Conservation (phyloP, 257 asterid species). For the Nicotiana benthamiana region DNA sequence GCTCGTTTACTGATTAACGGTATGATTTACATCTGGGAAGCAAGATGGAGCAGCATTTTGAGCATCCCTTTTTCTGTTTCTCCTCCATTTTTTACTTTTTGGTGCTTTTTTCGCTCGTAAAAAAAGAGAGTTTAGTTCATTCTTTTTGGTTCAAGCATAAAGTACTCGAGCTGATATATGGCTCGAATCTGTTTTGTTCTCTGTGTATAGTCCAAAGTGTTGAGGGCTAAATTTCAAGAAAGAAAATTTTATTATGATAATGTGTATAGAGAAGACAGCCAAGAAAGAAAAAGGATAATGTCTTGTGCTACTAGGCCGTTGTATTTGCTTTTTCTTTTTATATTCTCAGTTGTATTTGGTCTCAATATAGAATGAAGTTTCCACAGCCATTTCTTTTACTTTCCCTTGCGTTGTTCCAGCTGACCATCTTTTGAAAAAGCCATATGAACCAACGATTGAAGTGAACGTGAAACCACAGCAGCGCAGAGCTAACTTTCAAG, state of each 20-base stretch:
- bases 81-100: background rate
- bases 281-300: background rate
- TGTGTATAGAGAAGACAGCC: background rate
- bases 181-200: slow-evolving; percentile 35
- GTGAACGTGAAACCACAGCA: background rate
- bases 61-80: slow-evolving; percentile 12
- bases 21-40: background rate
- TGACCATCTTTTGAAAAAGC: background rate
- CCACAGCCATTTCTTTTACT: background rate
- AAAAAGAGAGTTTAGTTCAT: slow-evolving; percentile 19
- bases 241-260: background rate
- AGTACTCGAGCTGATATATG: slow-evolving; percentile 23
- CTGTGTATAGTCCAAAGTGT: slow-evolving; percentile 21
- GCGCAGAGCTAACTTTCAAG: too few relatives aligned
- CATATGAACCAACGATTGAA: background rate
- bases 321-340: too few relatives aligned
- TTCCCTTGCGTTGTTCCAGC: background rate
- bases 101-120: slow-evolving; percentile 21
- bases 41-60: slow-evolving; percentile 4
- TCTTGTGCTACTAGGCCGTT: slow-evolving; percentile 2
- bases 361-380: background rate
- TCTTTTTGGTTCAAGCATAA: slow-evolving; percentile 50
- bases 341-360: background rate
- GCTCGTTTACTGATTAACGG: background rate
- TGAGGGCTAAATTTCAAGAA: background rate